Evolutionary conservation across 495 filamentous ascomycete species (phyloP).

Genomic region (Tuber microsphaerosporum): DNA sequence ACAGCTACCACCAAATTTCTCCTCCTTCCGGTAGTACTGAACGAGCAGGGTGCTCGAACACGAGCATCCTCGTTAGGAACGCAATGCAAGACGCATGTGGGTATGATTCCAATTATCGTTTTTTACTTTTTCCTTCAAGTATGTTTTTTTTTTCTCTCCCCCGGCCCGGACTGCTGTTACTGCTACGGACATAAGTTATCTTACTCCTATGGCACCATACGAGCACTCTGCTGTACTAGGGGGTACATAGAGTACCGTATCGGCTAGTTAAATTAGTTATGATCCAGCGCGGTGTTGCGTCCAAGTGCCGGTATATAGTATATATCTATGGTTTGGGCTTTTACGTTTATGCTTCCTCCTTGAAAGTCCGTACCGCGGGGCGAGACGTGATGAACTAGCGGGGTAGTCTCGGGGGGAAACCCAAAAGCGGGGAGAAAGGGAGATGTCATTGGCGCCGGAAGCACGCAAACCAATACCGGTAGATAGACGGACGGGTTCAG

Average conservation of each 20-base stretch:
- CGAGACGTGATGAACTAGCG: not conserved
- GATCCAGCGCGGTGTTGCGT: not conserved
- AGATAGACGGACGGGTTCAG: not conserved
- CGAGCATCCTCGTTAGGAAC: not conserved
- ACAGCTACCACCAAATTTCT: not conserved
- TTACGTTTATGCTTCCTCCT: not conserved
- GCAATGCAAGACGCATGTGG: constrained; percentile 2
- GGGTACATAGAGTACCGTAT: not conserved
- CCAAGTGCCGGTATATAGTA: not conserved
- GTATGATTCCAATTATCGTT: not conserved
- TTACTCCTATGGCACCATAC: not conserved
- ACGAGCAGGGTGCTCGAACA: not conserved
- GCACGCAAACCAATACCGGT: not conserved
- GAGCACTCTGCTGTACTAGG: not conserved
- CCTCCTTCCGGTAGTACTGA: not conserved
- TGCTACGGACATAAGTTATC: not conserved
- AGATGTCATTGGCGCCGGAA: not conserved
- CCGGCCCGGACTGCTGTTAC: not conserved
- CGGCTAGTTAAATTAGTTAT: not conserved
- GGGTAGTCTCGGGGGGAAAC: not conserved
- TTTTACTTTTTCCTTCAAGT: not conserved
- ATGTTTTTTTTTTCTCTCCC: not conserved
- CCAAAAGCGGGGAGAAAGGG: not conserved
- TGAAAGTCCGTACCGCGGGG: not conserved
- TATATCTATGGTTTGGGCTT: not conserved